Conservation (phyloP, 129 eudicot genomes). For the Mikania micrantha region DNA sequence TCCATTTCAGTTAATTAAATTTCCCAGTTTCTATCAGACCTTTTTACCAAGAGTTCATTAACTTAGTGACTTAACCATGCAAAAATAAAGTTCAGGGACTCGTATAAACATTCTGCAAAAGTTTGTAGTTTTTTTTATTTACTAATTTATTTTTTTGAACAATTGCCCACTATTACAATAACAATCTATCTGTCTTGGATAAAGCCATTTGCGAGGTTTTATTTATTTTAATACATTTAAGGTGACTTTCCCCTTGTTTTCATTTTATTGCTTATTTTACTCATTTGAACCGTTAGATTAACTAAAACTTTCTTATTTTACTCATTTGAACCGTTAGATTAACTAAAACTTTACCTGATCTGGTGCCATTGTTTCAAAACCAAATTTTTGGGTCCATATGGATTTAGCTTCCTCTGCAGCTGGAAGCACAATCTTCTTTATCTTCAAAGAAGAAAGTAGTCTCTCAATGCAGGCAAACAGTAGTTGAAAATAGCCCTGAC, state of each 20-base stretch:
- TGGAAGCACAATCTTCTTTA: conserved; percentile 79
- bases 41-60: neutral
- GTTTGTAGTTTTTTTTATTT: neutral
- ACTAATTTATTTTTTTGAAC: too few relatives aligned
- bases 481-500: conserved; percentile 79
- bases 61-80: neutral
- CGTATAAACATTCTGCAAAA: neutral
- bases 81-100: neutral
- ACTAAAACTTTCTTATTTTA: neutral
- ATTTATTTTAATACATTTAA: neutral
- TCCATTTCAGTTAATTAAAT: too few relatives aligned
- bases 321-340: neutral
- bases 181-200: neutral
- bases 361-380: conserved; percentile 46
- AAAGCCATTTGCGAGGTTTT: neutral
- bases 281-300: neutral
- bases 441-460: conserved; percentile 54
- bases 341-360: conserved; percentile 34
- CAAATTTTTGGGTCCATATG: conserved; percentile 77
- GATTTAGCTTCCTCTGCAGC: conserved; percentile 88
- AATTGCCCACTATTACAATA: neutral
- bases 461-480: conserved; percentile 84
- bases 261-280: neutral
- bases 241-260: neutral
- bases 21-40: neutral